Conservation (phyloP, 768 basidiomycete species). For the Lepiota venenata region DNA sequence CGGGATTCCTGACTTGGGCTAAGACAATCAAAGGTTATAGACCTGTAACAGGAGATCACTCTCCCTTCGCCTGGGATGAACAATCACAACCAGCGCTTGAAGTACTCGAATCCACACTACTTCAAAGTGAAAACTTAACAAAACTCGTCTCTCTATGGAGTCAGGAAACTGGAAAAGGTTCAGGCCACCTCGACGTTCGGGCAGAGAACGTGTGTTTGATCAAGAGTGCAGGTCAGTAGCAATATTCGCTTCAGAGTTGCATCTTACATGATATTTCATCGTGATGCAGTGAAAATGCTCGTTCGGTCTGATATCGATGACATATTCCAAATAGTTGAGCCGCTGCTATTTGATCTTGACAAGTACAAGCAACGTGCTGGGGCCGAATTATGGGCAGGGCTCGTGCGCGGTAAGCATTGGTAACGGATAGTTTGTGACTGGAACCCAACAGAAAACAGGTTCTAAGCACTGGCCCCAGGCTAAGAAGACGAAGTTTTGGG, state of each 20-base stretch:
- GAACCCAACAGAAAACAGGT: conserved; percentile 35
- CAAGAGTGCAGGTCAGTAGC: conserved; percentile 34
- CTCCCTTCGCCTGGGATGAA: conserved; percentile 49
- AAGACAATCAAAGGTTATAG: conserved; percentile 59
- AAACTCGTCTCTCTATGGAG: conserved; percentile 66
- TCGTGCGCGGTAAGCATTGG: conserved; percentile 59
- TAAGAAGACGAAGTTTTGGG: conserved; percentile 57
- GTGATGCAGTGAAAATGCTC: conserved; percentile 59
- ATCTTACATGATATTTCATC: not conserved
- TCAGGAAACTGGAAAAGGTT: conserved; percentile 70
- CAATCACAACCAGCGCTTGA: conserved; percentile 47
- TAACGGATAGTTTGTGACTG: not conserved
- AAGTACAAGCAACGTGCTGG: conserved; percentile 87
- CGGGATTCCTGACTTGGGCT: conserved; percentile 80
- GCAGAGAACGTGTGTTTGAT: conserved; percentile 41
- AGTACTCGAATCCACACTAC: conserved; percentile 45
- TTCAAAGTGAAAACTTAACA: conserved; percentile 54
- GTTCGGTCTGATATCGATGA: conserved; percentile 48
- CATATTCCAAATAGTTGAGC: conserved; percentile 54
- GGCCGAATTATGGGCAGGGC: conserved; percentile 60
- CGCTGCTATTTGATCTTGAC: conserved; percentile 59
- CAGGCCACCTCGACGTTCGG: conserved; percentile 52
- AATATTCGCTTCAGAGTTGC: not conserved
- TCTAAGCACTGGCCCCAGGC: conserved; percentile 80
- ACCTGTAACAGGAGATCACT: conserved; percentile 31